Evolutionary conservation across 129 eudicot species (phyloP).

Genomic region (Ambrosia trifida): DNA sequence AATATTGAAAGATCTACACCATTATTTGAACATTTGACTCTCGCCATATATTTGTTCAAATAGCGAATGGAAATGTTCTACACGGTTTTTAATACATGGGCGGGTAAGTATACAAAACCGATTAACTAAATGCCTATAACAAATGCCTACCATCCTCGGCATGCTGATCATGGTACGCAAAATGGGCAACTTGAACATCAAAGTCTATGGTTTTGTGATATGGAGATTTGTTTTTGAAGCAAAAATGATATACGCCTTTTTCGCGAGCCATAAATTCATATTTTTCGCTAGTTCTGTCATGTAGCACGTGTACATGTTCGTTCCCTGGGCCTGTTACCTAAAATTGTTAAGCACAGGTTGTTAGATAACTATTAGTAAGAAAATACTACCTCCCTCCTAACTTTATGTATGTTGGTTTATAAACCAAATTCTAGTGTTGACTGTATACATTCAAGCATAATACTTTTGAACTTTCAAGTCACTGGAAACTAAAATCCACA

Average conservation of each 20-base stretch:
- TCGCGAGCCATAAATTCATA: constrained; percentile 72
- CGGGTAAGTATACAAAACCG: not conserved
- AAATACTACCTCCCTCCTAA: not conserved
- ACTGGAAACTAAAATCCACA: not conserved
- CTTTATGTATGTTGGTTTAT: not conserved
- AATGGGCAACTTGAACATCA: constrained; percentile 79
- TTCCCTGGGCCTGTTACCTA: constrained; percentile 80
- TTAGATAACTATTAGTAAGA: constrained; percentile 16
- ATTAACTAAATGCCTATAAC: not conserved
- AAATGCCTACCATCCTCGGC: constrained; percentile 69
- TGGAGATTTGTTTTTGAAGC: constrained; percentile 80
- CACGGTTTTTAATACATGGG: not conserved
- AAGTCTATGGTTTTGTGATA: constrained; percentile 88
- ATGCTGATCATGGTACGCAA: constrained; percentile 62
- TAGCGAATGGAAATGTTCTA: constrained; percentile 86
- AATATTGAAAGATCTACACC: too few species aligned
- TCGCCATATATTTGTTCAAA: constrained; percentile 75
- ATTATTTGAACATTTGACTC: too few species aligned
- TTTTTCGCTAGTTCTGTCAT: constrained; percentile 64
- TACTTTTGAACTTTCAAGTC: constrained; percentile 6
- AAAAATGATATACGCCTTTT: constrained; percentile 64
- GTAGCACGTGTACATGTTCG: constrained; percentile 62
- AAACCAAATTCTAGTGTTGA: not conserved
- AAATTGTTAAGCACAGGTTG: not conserved
- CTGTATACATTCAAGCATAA: not conserved